Percentiles rank a stretch among this genome's conserved stretches.
phyloP scores from a whole-genome alignment of 805 yeast species.

The Ogataea methylovora region DNA sequence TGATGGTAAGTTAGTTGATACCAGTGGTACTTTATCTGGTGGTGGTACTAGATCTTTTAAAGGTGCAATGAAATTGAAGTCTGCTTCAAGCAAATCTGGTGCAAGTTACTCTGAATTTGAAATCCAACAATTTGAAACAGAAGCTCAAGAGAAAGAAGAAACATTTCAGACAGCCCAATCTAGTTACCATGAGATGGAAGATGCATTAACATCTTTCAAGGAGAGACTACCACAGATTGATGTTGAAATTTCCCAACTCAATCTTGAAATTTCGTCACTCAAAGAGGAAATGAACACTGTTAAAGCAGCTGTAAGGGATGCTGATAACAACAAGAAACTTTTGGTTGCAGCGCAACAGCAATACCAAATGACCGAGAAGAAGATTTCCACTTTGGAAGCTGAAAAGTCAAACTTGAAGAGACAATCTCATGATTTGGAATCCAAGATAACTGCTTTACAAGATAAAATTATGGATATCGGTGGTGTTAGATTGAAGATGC shows the following conservation, averaged over 20 bases:
- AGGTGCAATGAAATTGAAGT: slow-evolving; percentile 68
- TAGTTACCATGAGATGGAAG: slow-evolving; percentile 52
- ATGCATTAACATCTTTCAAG: slow-evolving; percentile 47
- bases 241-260: slow-evolving; percentile 45
- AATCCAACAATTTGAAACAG: slow-evolving; percentile 43
- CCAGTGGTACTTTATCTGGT: slow-evolving; percentile 94
- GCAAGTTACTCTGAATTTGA: slow-evolving; percentile 47
- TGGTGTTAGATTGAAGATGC: slow-evolving; percentile 75
- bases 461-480: slow-evolving; percentile 85
- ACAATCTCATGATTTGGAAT: slow-evolving; percentile 49
- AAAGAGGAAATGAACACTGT: slow-evolving; percentile 44
- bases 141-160: slow-evolving; percentile 45
- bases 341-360: slow-evolving; percentile 9
- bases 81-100: slow-evolving; percentile 26
- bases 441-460: slow-evolving; percentile 53
- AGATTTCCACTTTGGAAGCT: slow-evolving; percentile 17
- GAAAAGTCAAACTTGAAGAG: slow-evolving; percentile 33
- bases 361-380: slow-evolving; percentile 26
- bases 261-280: slow-evolving; percentile 58
- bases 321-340: slow-evolving; percentile 10
- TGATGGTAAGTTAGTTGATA: slow-evolving; percentile 87
- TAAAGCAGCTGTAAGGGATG: slow-evolving; percentile 33
- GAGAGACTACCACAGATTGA: slow-evolving; percentile 69
- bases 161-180: slow-evolving; percentile 41
- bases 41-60: slow-evolving; percentile 70